Evolutionary conservation across 1,284 basidiomycete species (phyloP), one percentile per base, ranked within the genome.

Genomic region (Sanghuangporus sanghuang): DNA sequence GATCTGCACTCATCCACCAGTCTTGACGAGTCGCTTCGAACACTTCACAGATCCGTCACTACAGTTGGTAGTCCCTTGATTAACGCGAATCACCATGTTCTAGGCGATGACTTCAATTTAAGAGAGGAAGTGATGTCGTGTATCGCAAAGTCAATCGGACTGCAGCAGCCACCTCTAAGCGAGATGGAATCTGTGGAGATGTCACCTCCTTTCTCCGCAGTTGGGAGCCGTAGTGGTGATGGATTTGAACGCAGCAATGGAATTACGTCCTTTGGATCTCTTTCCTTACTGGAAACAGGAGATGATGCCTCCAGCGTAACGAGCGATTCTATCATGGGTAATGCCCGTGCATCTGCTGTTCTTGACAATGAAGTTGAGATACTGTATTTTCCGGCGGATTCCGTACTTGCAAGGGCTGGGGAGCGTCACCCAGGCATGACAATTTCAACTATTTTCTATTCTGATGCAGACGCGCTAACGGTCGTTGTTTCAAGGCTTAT

Each of bases 351-450:
- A 68, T 81, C 90, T 78, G 83, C 84, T 74, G 83, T 95, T 69
- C 78, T 98, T 38, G 95, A 98, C 70, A 97, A 97, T 66, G 93
- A 97, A 71, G 92, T 99, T 0, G 96, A 99, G 74, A 96, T 99
- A 63, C 75, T 97, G 50, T 98, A 91, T 75, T 99, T 93, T 78
- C 83, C 92, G 38, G 90, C 93, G 59, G 96, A 95, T 0, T 90
- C 89, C 6, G 87, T 86, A 0, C 77, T 99, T 16, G 95, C 92
- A 12, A 93, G 88, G 71, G 93, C 95, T 6, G 96, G 95, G 36
- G 96, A 99, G 73, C 80, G 84, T 56, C 90, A 95, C 68, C 92
- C 93, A 48, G 93, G 93, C 84, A 67, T 40, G 77, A 69, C 18
- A 40, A 27, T 52, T 32, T 16, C 32, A 23, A 32, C 23, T 50